These are phyloP conservation scores for Metschnikowia kofuensis DNA, from an alignment of 805 yeast species.

Conservation along the genomic window DNA sequence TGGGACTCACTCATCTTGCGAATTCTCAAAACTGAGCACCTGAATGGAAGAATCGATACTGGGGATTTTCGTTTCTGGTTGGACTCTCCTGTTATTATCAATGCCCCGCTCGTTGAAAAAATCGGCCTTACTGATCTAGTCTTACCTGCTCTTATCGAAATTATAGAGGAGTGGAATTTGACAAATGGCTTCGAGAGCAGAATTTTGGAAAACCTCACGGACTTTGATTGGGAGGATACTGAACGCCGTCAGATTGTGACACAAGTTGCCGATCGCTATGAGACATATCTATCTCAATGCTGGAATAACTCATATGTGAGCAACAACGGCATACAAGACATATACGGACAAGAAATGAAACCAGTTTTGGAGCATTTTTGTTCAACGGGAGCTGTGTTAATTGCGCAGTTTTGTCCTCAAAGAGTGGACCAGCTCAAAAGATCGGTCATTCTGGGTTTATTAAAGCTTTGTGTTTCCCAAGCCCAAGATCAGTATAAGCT, in stretches of 20 bases:
- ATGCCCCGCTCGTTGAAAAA: constrained; percentile 10
- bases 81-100: constrained; percentile 13
- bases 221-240: constrained; percentile 7
- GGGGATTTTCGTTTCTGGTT: constrained; percentile 14
- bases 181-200: constrained; percentile 3
- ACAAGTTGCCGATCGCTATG: constrained; percentile 4
- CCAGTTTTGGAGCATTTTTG: constrained; percentile 5
- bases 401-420: constrained; percentile 1
- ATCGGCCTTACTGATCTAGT: constrained; percentile 5
- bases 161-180: constrained; percentile 5
- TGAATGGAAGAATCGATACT: not conserved
- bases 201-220: constrained; percentile 9
- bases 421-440: not conserved
- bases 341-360: not conserved
- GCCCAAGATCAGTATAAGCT: not conserved
- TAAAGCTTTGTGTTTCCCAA: not conserved
- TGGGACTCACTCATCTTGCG: constrained; percentile 14
- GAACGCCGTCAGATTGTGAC: constrained; percentile 3
- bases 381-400: constrained; percentile 1
- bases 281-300: not conserved
- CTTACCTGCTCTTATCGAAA: constrained; percentile 4
- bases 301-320: not conserved
- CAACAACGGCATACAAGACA: not conserved
- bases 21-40: not conserved
- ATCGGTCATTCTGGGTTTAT: not conserved